phyloP scores from a whole-genome alignment of 1,284 basidiomycete genomes.

The Leccinum laetum region DNA sequence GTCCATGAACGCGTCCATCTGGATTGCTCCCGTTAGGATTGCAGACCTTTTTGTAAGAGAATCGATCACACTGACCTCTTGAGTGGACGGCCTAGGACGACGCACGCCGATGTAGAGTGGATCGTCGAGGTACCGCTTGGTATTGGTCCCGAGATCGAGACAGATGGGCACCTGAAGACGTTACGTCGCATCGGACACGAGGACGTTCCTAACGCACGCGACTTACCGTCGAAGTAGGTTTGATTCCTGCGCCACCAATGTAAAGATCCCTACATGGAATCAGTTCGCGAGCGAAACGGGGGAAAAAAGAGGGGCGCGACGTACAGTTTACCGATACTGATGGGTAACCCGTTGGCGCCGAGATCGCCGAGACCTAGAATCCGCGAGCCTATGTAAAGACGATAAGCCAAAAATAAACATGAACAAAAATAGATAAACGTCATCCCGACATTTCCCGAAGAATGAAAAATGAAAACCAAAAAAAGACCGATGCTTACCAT shows the following conservation, averaged over 20 bases:
- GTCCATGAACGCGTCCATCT: constrained; percentile 79
- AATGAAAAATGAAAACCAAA: too few species aligned
- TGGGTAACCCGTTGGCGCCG: constrained; percentile 71
- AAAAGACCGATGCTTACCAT: constrained; percentile 45
- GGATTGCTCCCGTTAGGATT: constrained; percentile 2
- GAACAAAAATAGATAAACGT: neutral
- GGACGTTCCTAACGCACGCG: neutral
- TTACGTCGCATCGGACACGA: neutral
- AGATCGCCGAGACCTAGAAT: constrained; percentile 87
- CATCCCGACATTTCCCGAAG: neutral
- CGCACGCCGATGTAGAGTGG: constrained; percentile 81
- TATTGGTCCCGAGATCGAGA: constrained; percentile 81
- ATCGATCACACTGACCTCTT: constrained; percentile 30
- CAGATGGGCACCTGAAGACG: constrained; percentile 64
- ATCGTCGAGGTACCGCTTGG: constrained; percentile 69
- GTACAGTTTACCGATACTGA: constrained; percentile 82
- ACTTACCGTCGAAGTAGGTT: constrained; percentile 49
- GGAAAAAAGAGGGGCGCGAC: constrained; percentile 11
- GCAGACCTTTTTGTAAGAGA: neutral
- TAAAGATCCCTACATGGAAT: constrained; percentile 56
- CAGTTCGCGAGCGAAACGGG: neutral
- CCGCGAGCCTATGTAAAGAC: constrained; percentile 42
- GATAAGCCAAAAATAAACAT: neutral
- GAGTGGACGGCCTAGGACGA: constrained; percentile 52
- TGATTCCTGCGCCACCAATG: constrained; percentile 69